These are phyloP conservation scores for Starmerella potacharoeniae DNA, from an alignment of 805 yeast species.

Conservation along the genomic window DNA sequence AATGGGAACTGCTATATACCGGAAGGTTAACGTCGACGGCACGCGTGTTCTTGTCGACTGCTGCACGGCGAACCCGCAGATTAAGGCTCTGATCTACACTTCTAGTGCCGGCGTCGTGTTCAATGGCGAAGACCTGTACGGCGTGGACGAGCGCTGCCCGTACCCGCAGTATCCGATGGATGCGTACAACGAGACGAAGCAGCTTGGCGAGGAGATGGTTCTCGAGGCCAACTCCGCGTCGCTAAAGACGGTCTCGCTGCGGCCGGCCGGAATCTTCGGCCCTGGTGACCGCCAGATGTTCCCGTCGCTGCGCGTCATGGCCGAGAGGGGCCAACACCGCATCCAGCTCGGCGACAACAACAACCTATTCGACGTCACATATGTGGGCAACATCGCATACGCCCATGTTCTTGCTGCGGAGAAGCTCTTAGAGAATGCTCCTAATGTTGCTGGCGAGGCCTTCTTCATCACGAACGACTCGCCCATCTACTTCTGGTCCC, in stretches of 20 bases:
- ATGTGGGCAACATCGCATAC: conserved; percentile 96
- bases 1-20: conserved; percentile 64
- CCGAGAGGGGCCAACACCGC: conserved; percentile 73
- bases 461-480: conserved; percentile 89
- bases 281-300: conserved; percentile 97
- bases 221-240: conserved; percentile 55
- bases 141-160: conserved; percentile 92
- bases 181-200: conserved; percentile 91
- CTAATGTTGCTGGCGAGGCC: conserved; percentile 65
- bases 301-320: conserved; percentile 80
- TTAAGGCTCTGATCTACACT: conserved; percentile 75
- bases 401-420: conserved; percentile 89
- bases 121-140: conserved; percentile 83
- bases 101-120: conserved; percentile 96
- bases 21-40: conserved; percentile 83
- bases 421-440: conserved; percentile 40
- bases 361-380: conserved; percentile 92
- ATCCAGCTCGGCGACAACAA: conserved; percentile 92
- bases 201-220: conserved; percentile 75
- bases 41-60: conserved; percentile 62
- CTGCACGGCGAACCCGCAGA: conserved; percentile 36
- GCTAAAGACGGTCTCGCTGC: conserved; percentile 68
- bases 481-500: conserved; percentile 93
- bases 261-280: conserved; percentile 98
- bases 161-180: conserved; percentile 90